phyloP scores from a whole-genome alignment of 495 filamentous ascomycete species.

The Annulohypoxylon moriforme region DNA sequence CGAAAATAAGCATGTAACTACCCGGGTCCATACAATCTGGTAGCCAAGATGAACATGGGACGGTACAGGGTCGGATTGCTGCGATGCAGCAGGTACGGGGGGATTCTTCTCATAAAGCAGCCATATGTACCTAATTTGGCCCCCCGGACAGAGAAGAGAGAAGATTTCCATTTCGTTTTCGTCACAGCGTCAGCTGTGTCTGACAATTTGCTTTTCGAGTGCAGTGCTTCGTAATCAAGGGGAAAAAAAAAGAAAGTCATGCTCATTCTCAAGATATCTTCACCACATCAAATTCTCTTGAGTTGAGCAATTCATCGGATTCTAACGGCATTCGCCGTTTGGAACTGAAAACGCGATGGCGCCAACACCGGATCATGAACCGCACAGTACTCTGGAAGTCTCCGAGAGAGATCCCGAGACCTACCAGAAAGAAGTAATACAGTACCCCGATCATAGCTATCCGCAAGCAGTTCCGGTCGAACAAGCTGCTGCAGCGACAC shows the following conservation, averaged over 20 bases:
- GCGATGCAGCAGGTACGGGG: conserved; percentile 22
- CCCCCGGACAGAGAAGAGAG: conserved; percentile 19
- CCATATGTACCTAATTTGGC: conserved; percentile 1
- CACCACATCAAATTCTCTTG: not conserved
- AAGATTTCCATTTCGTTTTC: conserved; percentile 15
- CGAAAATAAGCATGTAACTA: conserved; percentile 31
- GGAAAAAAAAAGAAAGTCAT: conserved; percentile 14
- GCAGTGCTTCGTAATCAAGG: conserved; percentile 4
- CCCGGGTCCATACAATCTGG: conserved; percentile 14
- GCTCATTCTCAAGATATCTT: conserved; percentile 16
- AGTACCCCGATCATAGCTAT: conserved; percentile 39
- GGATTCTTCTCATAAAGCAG: conserved; percentile 35
- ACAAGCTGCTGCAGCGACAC: conserved; percentile 14
- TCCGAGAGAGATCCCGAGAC: conserved; percentile 33
- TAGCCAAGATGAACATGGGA: conserved; percentile 32
- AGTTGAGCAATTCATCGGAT: conserved; percentile 28
- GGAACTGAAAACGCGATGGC: conserved; percentile 34
- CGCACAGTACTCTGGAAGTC: conserved; percentile 44
- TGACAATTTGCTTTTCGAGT: conserved; percentile 14
- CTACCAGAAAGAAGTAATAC: conserved; percentile 38
- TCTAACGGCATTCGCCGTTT: conserved; percentile 21
- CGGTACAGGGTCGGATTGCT: conserved; percentile 11
- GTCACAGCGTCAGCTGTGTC: conserved; percentile 18
- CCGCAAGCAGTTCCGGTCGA: conserved; percentile 42
- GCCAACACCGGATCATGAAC: conserved; percentile 8